A percentile compares a stretch with the other conserved stretches of the same genome.
Evolutionary conservation across 495 filamentous ascomycete genomes (phyloP).

Genomic region (Chlorociboria aeruginascens): DNA sequence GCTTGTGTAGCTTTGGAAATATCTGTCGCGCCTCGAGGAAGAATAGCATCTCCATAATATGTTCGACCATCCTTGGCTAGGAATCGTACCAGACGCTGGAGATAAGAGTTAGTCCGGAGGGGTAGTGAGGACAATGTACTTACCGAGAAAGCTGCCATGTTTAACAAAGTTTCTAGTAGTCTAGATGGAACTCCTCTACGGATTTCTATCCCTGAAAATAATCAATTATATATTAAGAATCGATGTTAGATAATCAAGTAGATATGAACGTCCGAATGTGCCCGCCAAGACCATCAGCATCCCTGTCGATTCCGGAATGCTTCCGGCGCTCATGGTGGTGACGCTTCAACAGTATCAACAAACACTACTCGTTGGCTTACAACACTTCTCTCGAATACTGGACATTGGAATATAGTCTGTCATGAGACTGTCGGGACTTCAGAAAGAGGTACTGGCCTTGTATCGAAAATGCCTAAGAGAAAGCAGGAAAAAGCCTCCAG

Average conservation of each 20-base stretch:
- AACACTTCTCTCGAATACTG: too few species aligned
- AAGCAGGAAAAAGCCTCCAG: slow-evolving; percentile 66
- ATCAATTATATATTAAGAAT: not conserved
- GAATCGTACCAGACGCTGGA: slow-evolving; percentile 67
- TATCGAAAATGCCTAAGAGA: slow-evolving; percentile 79
- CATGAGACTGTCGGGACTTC: slow-evolving; percentile 63
- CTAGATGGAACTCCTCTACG: not conserved
- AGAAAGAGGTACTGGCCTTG: slow-evolving; percentile 74
- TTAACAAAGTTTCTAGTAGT: not conserved
- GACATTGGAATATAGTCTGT: not conserved
- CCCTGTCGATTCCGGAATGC: slow-evolving; percentile 7
- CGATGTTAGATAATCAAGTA: not conserved
- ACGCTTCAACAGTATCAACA: too few species aligned
- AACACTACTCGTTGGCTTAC: too few species aligned
- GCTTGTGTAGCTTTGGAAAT: slow-evolving; percentile 55
- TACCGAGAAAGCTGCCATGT: slow-evolving; percentile 30
- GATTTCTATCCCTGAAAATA: too few species aligned
- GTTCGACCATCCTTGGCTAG: slow-evolving; percentile 60
- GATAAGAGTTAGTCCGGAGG: not conserved
- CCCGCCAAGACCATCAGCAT: not conserved
- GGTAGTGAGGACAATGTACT: slow-evolving; percentile 1
- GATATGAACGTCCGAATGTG: not conserved
- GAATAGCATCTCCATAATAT: slow-evolving; percentile 77
- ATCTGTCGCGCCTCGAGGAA: slow-evolving; percentile 54
- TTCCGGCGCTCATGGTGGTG: not conserved